Base-by-base conservation (phyloP, 2,329 filamentous ascomycete species). In the Aspergillus pseudoterreus region DNA sequence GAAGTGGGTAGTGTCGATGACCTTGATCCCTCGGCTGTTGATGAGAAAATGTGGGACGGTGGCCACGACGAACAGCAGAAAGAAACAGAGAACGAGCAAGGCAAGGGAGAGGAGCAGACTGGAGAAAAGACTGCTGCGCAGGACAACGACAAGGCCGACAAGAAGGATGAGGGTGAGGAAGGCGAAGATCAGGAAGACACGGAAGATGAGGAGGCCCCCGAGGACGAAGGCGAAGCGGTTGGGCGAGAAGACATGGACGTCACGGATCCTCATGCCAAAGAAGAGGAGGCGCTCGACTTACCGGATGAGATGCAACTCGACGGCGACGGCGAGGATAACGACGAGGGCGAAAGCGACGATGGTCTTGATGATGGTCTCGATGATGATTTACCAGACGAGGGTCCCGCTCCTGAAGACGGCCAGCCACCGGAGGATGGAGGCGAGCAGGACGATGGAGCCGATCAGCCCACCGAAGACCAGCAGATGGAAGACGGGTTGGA, bases 41-140 rank as follows among this genome's bases (percentile, higher is more conserved):
- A 99, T 67, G 95, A 99, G 75, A 99, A 97, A 78, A 91, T 97
- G 82, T 99, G 94, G 94, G 92, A 99, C 71, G 92, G 91, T 36
- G 85, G 86, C 43, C 74, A 75, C 35, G 86, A 90, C 41, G 80
- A 86, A 44, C 81, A 92, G 42, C 72, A 77, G 51, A 77, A 76
- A 52, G 84, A 92, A 44, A 85, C 88, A 1, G 87, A 92, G 44
- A 94, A 94, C 60, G 88, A 96, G 72, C 60, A 82, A 73, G 58
- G 77, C 61, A 71, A 79, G 72, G 75, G 81, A 43, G 63, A 69
- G 10, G 70, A 76, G 11, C 73, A 80, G 39, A 68, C 76, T 21
- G 72, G 90, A 53, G 76, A 87, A 17, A 85, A 89, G 63, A 70
- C 74, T 8, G 72, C 76, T 17, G 86, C 85, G 0, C 78, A 69